Evolutionary conservation across 495 filamentous ascomycete genomes (phyloP).

Genomic region (Neurospora sp.): DNA sequence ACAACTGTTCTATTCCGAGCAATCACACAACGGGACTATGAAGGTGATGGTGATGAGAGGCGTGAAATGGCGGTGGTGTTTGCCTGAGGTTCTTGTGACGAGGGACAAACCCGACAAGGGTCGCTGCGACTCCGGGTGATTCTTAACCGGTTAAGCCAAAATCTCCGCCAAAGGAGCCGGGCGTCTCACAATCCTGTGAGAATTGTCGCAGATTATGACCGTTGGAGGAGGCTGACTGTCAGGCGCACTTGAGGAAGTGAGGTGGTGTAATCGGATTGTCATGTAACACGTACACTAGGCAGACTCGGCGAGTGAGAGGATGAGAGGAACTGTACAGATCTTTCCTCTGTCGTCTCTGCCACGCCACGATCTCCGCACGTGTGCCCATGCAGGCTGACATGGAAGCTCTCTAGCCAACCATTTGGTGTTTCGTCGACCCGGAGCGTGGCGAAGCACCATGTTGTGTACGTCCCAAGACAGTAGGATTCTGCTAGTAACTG

Average conservation of each 20-base stretch:
- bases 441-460: neutral
- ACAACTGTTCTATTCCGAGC: neutral
- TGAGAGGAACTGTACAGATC: neutral
- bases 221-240: neutral
- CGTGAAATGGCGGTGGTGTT: neutral
- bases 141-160: neutral
- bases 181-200: neutral
- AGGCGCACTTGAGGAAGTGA: neutral
- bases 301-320: neutral
- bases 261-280: neutral
- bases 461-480: neutral
- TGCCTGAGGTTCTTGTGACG: neutral
- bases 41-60: neutral
- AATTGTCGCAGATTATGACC: neutral
- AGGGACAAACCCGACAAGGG: neutral
- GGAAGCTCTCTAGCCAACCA: neutral
- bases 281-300: neutral
- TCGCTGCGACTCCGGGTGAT: neutral
- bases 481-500: neutral
- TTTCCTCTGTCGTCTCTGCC: neutral
- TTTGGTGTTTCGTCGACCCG: neutral
- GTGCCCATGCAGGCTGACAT: neutral
- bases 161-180: neutral
- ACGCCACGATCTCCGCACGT: neutral
- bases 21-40: neutral